A percentile compares a stretch with the other conserved stretches of the same genome.
Evolutionary conservation across 441 rosid genomes (phyloP).

Genomic region (Lepidium campestre): DNA sequence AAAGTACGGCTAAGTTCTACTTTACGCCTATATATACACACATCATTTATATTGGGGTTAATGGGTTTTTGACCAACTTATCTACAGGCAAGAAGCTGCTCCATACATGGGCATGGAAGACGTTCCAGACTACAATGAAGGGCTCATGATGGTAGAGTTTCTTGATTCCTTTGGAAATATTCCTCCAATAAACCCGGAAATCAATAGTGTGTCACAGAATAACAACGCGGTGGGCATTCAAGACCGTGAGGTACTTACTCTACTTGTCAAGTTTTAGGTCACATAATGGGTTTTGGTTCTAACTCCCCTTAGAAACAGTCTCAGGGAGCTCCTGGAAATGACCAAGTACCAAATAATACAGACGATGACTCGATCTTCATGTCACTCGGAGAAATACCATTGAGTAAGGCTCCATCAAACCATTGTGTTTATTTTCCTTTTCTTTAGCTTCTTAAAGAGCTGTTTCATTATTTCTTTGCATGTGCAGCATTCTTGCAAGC

Average conservation of each 20-base stretch:
- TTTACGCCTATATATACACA: not conserved
- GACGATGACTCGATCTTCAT: constrained; percentile 86
- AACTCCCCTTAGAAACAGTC: not conserved
- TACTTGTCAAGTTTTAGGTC: constrained; percentile 6
- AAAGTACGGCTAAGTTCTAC: constrained; percentile 43
- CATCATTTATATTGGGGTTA: not conserved
- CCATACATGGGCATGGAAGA: constrained; percentile 47
- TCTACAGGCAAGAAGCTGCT: constrained; percentile 48
- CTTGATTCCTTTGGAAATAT: constrained; percentile 49
- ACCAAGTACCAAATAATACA: constrained; percentile 21
- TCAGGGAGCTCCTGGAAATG: constrained; percentile 76
- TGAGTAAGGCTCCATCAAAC: constrained; percentile 57
- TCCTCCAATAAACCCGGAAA: constrained; percentile 44
- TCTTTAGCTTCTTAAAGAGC: constrained; percentile 17
- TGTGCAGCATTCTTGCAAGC: constrained; percentile 69
- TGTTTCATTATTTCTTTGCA: not conserved
- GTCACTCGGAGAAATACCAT: constrained; percentile 96
- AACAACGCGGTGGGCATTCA: constrained; percentile 48
- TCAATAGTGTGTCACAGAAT: constrained; percentile 34
- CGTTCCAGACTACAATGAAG: constrained; percentile 63
- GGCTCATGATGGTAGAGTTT: constrained; percentile 66
- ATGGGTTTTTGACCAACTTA: constrained; percentile 10
- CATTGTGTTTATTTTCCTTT: constrained; percentile 12
- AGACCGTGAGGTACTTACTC: constrained; percentile 57
- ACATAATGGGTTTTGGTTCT: not conserved